Evolutionary conservation across 345 rosid genomes (phyloP).

Genomic region (Alliaria petiolata): DNA sequence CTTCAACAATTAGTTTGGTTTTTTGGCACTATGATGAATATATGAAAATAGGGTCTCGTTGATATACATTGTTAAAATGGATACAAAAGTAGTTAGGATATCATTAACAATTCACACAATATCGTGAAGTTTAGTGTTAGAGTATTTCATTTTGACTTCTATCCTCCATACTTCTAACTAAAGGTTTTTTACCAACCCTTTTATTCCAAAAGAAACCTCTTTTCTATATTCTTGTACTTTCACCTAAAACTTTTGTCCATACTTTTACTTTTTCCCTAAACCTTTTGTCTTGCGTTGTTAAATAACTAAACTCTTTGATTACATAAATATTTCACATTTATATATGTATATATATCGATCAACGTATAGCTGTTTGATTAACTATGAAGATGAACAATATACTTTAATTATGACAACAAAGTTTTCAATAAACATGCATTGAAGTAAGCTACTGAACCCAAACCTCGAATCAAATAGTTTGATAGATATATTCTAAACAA

Average conservation of each 20-base stretch:
- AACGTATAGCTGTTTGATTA: not conserved
- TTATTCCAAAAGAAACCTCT: slow-evolving; percentile 7
- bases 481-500: no score
- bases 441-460: not conserved
- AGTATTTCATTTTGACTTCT: slow-evolving; percentile 12
- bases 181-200: not conserved
- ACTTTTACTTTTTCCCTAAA: not conserved
- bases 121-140: not conserved
- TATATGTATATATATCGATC: no score
- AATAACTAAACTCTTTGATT: not conserved
- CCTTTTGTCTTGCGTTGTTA: not conserved
- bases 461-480: not conserved
- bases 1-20: not conserved
- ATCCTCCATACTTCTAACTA: not conserved
- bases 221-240: not conserved
- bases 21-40: not conserved
- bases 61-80: not conserved
- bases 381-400: not conserved
- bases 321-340: not conserved
- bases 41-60: not conserved
- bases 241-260: not conserved
- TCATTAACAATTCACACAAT: not conserved
- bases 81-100: slow-evolving; percentile 1
- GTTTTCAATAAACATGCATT: not conserved
- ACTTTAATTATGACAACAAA: not conserved